A percentile compares a stretch with the other conserved stretches of the same genome.
These are phyloP conservation scores for Coriaria nepalensis DNA, from an alignment of 306 rosid genomes.

Conservation along the genomic window DNA sequence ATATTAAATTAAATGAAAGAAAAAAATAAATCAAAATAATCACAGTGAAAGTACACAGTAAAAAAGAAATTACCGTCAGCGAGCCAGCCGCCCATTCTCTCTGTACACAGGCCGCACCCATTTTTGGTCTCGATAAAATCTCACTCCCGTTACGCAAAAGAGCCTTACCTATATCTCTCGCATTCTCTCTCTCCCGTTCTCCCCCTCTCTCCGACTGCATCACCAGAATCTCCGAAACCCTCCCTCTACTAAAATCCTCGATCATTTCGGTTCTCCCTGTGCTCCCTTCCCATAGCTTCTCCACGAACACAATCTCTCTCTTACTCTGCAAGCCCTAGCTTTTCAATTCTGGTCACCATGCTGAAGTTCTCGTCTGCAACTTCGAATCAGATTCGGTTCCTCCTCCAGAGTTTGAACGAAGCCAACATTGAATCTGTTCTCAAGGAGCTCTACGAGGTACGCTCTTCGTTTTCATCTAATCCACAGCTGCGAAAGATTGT, in stretches of 20 bases:
- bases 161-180: slow-evolving; percentile 4
- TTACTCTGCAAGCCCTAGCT: slow-evolving; percentile 5
- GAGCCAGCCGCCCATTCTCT: no score
- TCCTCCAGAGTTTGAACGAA: slow-evolving; percentile 57
- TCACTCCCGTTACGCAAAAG: neutral
- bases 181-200: neutral
- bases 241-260: slow-evolving; percentile 7
- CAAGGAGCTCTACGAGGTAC: slow-evolving; percentile 65
- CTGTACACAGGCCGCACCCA: neutral
- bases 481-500: no score
- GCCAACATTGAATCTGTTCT: slow-evolving; percentile 63
- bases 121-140: neutral
- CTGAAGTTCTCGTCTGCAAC: slow-evolving; percentile 39
- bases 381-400: slow-evolving; percentile 75
- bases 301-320: neutral
- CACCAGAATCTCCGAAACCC: slow-evolving; percentile 19
- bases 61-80: no score
- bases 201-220: neutral
- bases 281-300: neutral
- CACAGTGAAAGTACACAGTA: no score
- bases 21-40: no score
- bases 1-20: no score
- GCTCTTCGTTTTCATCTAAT: neutral
- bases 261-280: neutral
- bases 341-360: slow-evolving; percentile 23